These are phyloP conservation scores for Orbilia oligospora DNA, from an alignment of 2,329 filamentous ascomycete species.

Conservation along the genomic window DNA sequence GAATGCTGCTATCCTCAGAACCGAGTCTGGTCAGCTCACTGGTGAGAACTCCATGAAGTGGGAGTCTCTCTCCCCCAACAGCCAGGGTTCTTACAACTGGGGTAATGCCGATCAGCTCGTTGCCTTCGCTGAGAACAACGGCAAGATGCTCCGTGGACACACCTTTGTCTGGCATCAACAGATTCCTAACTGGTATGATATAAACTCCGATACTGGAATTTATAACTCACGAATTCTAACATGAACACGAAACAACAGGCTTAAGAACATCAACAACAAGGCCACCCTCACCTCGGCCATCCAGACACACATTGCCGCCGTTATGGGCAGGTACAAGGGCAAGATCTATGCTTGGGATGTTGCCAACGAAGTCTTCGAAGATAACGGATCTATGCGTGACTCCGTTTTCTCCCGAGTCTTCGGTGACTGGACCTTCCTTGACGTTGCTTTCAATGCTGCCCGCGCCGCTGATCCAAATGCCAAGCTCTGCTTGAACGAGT, in stretches of 20 bases:
- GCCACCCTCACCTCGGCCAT: conserved; percentile 72
- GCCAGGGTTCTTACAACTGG: conserved; percentile 72
- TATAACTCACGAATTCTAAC: neutral
- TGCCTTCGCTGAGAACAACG: conserved; percentile 73
- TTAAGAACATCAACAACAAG: conserved; percentile 72
- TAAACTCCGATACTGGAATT: neutral
- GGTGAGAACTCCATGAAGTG: conserved; percentile 81
- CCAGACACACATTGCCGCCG: conserved; percentile 73
- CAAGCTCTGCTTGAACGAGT: conserved; percentile 82
- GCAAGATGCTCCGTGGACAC: conserved; percentile 76
- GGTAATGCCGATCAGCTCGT: conserved; percentile 74
- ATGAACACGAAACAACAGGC: conserved; percentile 67
- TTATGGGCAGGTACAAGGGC: conserved; percentile 75
- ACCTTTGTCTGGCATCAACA: conserved; percentile 77
- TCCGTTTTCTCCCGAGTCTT: conserved; percentile 78
- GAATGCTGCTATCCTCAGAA: conserved; percentile 73
- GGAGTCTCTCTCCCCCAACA: conserved; percentile 70
- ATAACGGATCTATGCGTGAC: conserved; percentile 74
- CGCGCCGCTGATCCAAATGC: conserved; percentile 76
- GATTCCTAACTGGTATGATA: conserved; percentile 67
- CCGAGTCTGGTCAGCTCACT: conserved; percentile 76
- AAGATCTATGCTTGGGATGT: conserved; percentile 77
- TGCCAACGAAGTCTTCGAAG: conserved; percentile 73
- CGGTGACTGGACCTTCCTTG: conserved; percentile 77
- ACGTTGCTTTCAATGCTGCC: conserved; percentile 79